These are phyloP conservation scores for Dimocarpus longan DNA, from an alignment of 345 rosid genomes.

Conservation along the genomic window DNA sequence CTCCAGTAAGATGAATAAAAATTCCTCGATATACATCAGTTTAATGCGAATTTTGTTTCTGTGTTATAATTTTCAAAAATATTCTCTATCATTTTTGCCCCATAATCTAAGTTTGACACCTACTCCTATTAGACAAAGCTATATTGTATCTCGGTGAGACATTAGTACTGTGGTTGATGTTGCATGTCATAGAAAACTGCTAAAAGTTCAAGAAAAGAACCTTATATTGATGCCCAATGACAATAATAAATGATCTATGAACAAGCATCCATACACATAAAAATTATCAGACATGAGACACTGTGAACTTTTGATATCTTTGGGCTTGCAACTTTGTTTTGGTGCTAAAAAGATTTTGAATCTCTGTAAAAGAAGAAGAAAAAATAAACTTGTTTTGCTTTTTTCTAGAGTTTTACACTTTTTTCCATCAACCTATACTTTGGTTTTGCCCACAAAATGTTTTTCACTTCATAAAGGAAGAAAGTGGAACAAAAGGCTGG, in stretches of 20 bases:
- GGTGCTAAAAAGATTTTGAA: constrained; percentile 39
- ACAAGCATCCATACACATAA: constrained; percentile 16
- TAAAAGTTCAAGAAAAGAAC: not conserved
- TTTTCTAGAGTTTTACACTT: constrained; percentile 18
- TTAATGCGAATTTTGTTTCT: not conserved
- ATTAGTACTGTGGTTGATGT: constrained; percentile 24
- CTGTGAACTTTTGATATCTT: constrained; percentile 32
- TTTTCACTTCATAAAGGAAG: constrained; percentile 13
- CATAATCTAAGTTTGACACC: not conserved
- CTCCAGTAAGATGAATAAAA: too few species aligned
- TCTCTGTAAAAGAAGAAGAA: constrained; percentile 5
- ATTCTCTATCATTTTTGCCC: not conserved
- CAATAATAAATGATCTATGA: not conserved
- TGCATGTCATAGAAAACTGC: constrained; percentile 21
- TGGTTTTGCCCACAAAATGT: not conserved
- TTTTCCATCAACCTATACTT: constrained; percentile 12
- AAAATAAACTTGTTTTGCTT: constrained; percentile 10
- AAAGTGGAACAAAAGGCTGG: constrained; percentile 28
- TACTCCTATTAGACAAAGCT: not conserved
- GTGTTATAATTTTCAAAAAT: not conserved
- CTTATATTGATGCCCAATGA: not conserved
- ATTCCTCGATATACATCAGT: not conserved
- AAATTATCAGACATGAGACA: constrained; percentile 17
- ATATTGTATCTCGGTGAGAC: not conserved
- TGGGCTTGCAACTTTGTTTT: constrained; percentile 36